Evolutionary conservation across 2,329 filamentous ascomycete species (phyloP).

Genomic region (Boeremia exigua): DNA sequence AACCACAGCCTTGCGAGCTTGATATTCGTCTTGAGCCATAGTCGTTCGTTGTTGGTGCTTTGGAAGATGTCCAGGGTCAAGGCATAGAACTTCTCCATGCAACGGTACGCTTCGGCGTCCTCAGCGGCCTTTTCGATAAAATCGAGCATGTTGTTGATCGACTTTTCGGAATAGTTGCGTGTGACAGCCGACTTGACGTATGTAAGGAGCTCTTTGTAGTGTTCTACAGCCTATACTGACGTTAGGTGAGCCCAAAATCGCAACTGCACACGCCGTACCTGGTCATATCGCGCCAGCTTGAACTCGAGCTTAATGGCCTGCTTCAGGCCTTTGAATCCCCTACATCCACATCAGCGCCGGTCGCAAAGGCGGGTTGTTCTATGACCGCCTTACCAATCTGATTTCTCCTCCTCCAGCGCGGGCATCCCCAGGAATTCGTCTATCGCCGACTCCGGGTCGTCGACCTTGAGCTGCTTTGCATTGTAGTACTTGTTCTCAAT

Average conservation of each 20-base stretch:
- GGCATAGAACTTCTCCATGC: constrained; percentile 95
- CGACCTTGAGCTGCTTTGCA: constrained; percentile 92
- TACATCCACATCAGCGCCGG: constrained; percentile 37
- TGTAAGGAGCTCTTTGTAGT: constrained; percentile 93
- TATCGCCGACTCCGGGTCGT: constrained; percentile 86
- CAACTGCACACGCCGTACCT: constrained; percentile 58
- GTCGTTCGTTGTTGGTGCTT: constrained; percentile 93
- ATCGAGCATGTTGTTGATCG: constrained; percentile 99
- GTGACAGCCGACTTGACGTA: constrained; percentile 98
- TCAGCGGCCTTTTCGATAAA: constrained; percentile 91
- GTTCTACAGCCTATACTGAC: constrained; percentile 74
- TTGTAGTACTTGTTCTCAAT: constrained; percentile 99
- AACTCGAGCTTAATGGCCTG: constrained; percentile 98
- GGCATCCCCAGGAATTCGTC: constrained; percentile 92
- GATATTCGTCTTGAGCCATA: constrained; percentile 98
- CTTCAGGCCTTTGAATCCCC: constrained; percentile 95
- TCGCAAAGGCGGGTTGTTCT: neutral
- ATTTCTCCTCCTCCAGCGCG: constrained; percentile 84
- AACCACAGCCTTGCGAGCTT: constrained; percentile 92
- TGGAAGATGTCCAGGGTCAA: constrained; percentile 94
- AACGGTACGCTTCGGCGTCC: constrained; percentile 72
- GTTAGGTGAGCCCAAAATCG: constrained; percentile 24
- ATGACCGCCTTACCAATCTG: constrained; percentile 72
- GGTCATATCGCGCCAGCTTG: constrained; percentile 83
- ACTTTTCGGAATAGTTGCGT: constrained; percentile 98